Evolutionary conservation across 805 yeast species (phyloP).

Genomic region (Saccharomycopsis sp.): DNA sequence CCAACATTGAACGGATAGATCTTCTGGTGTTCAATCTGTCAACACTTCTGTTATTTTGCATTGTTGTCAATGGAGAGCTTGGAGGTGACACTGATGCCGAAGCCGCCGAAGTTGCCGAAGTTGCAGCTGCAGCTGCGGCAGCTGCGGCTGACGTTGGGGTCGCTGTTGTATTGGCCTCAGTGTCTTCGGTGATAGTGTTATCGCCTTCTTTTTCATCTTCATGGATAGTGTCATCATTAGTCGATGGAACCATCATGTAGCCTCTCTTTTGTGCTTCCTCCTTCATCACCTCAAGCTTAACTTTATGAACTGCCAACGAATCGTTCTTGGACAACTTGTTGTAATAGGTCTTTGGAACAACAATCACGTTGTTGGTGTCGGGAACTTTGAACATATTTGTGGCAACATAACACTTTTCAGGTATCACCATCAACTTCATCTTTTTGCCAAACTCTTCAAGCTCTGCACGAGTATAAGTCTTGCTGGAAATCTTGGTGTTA

Average conservation of each 20-base stretch:
- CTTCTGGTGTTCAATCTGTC: conserved; percentile 4
- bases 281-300: conserved; percentile 37
- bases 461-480: conserved; percentile 22
- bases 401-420: conserved; percentile 50
- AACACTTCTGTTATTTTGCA: not conserved
- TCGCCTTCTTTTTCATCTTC: conserved; percentile 3
- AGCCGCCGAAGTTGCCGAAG: not conserved
- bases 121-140: not conserved
- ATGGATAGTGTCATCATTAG: not conserved
- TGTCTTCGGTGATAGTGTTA: not conserved
- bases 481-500: not conserved
- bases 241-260: conserved; percentile 18
- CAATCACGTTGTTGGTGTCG: conserved; percentile 48
- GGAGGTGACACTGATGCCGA: not conserved
- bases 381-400: conserved; percentile 51
- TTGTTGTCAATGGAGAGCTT: not conserved
- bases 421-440: conserved; percentile 45
- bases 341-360: conserved; percentile 57
- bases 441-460: conserved; percentile 35
- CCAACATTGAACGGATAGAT: conserved; percentile 15
- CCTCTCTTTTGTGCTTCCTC: conserved; percentile 44
- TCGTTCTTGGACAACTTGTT: conserved; percentile 44
- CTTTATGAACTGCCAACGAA: conserved; percentile 35
- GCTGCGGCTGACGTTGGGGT: not conserved
- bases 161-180: not conserved